Conservation (phyloP, 2,329 filamentous ascomycete genomes). For the Ascochyta clinopodiicola region DNA sequence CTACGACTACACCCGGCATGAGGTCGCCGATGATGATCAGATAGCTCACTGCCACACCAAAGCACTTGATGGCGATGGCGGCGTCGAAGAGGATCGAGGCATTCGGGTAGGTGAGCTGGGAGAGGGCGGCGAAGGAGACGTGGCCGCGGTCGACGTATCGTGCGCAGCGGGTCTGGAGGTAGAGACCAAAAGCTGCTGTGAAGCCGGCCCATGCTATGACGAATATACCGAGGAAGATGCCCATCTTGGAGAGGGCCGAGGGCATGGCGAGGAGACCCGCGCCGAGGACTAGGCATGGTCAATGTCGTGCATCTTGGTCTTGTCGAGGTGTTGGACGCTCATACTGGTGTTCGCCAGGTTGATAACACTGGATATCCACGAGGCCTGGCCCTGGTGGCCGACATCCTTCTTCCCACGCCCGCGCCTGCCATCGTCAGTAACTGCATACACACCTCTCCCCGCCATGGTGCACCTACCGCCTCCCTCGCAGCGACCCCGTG, state of each 20-base stretch:
- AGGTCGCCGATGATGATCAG: slow-evolving; percentile 98
- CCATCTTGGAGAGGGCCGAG: slow-evolving; percentile 94
- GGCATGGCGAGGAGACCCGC: slow-evolving; percentile 95
- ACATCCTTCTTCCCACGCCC: slow-evolving; percentile 72
- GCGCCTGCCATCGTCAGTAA: slow-evolving; percentile 54
- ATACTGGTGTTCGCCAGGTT: slow-evolving; percentile 96
- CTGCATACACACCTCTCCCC: background rate
- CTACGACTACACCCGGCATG: slow-evolving; percentile 91
- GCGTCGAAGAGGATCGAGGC: slow-evolving; percentile 94
- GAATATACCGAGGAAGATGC: slow-evolving; percentile 81
- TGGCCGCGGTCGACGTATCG: slow-evolving; percentile 89
- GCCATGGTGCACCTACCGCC: slow-evolving; percentile 35
- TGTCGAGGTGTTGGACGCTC: slow-evolving; percentile 31
- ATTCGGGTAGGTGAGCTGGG: slow-evolving; percentile 95
- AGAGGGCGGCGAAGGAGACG: slow-evolving; percentile 94
- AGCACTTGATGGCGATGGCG: slow-evolving; percentile 97
- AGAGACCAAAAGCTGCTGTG: slow-evolving; percentile 89
- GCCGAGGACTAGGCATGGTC: slow-evolving; percentile 73
- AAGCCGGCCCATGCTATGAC: slow-evolving; percentile 91
- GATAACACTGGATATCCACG: slow-evolving; percentile 88
- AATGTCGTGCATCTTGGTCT: slow-evolving; percentile 8
- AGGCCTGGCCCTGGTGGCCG: slow-evolving; percentile 75
- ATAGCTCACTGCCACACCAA: slow-evolving; percentile 95
- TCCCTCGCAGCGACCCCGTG: slow-evolving; percentile 48
- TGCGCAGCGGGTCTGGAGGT: slow-evolving; percentile 91